Base-by-base conservation (phyloP, 768 basidiomycete species). In the Collybiopsis confluens region DNA sequence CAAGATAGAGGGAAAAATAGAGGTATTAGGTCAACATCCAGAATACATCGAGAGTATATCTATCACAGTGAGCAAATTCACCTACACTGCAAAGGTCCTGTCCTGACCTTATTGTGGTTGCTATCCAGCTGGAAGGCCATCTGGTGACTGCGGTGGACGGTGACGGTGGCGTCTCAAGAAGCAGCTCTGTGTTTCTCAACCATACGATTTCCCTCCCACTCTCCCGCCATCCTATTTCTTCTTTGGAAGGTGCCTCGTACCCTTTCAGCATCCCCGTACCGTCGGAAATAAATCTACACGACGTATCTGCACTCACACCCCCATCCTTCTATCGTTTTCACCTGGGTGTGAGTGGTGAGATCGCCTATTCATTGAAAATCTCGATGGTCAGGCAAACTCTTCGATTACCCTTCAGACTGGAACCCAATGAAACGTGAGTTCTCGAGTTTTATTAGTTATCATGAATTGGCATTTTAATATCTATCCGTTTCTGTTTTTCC, bases 221-320 rank as follows among this genome's bases (percentile, higher is more conserved):
- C 15, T 37, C 47, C n/a, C 33, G 30, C 37, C 47, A 23, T 48
- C 37, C 28, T 38, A 2, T 40, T n/a, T n/a, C 23, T 7, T 6
- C n/a, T n/a, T 24, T 28, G 9, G 43, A 23, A 45, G 43, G 33
- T 27, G 23, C 27, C n/a, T 28, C 42, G n/a, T 37, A 24, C 13
- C 23, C 41, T n/a, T 53, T 53, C 21, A 9, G n/a, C 23, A 53
- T 53, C n/a, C 11, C 52, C 15, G 37, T 53, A 45, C 52, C 52
- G 4, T 36, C 52, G 30, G 42, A 53, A 45, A 42, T 53, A 1
- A 45, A 20, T n/a, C 21, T 53, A 21, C 52, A 53, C 44, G 42
- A 33, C 13, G 24, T 45, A 24, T 33, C 43, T 26, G 33, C 52
- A 36, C 42, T 36, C 18, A 45, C 52, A 4, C 52, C 52, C 18